Evolutionary conservation across 306 rosid species (phyloP), one percentile per base, ranked within the genome.

Genomic region (Lathyrus aphaca): DNA sequence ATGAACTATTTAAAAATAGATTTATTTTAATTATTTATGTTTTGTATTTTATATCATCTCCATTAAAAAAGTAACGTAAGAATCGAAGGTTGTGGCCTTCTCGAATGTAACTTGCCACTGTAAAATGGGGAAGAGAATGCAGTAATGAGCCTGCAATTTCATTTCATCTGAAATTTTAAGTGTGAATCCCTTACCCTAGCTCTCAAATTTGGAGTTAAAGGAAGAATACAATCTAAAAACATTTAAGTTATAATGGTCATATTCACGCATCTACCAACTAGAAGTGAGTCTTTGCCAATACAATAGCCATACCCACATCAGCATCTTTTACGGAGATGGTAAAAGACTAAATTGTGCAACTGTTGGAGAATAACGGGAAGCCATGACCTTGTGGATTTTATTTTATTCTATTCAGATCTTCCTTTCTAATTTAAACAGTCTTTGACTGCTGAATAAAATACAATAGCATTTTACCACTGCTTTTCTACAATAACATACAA

Each of bases 1-100:
- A 63, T 55, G 42, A 53, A 66, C 30, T 51, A 73, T 4, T 54
- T 43, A 54, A 71, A 19, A 21, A 16, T 2, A 15, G 23, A 48
- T 16, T 48, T 8, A 48, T 48, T 48, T 48, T 16, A 48, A 48
- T 48, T 23, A 9, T 48, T n/a, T 8, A 48, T 16, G 11, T 14
- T 44, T 48, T 48, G 11, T 16, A 46, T 8, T 8, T 46, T 46
- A 43, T 43, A 46, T 3, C 18, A n/a, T 46, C 10, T 5, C 19
- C 16, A 46, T 44, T 13, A 13, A 44, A 11, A 13, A 13, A 44
- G 49, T 44, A 14, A 5, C 14, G 49, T 12, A 44, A 44, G 17
- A 44, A 44, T n/a, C 6, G 6, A 12, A 43, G 15, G 1, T 4
- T 42, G 15, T 12, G 48, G 48, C 48, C 14, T 42, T 42, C 48